Evolutionary conservation across 768 basidiomycete species (phyloP).

Genomic region (Tephrocybe sp.): DNA sequence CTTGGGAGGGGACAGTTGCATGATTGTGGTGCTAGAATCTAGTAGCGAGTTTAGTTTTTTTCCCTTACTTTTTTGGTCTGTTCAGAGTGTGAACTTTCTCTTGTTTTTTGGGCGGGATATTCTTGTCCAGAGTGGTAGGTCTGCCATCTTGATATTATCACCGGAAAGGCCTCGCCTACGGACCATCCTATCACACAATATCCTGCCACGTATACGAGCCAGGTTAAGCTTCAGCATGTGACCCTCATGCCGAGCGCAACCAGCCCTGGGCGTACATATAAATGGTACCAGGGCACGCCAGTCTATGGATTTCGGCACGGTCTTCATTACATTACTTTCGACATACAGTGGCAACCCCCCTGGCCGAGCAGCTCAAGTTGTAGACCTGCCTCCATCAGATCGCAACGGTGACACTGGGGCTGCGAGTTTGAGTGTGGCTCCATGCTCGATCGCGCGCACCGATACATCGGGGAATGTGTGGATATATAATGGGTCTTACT

Average conservation of each 20-base stretch:
- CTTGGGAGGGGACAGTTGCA: slow-evolving; percentile 62
- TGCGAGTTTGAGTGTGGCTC: too few relatives aligned
- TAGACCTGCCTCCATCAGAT: slow-evolving; percentile 41
- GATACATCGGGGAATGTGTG: slow-evolving; percentile 45
- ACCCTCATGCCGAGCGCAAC: slow-evolving; percentile 44
- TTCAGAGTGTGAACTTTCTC: background rate
- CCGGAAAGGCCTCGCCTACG: slow-evolving; percentile 52
- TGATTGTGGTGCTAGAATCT: slow-evolving; percentile 41
- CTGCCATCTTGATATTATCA: slow-evolving; percentile 53
- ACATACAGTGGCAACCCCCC: slow-evolving; percentile 41
- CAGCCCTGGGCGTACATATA: slow-evolving; percentile 58
- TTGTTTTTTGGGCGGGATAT: slow-evolving; percentile 52
- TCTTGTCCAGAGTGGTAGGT: slow-evolving; percentile 56
- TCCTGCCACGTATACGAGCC: slow-evolving; percentile 44
- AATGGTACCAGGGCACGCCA: slow-evolving; percentile 53
- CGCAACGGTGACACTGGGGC: slow-evolving; percentile 41
- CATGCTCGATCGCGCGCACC: slow-evolving; percentile 48
- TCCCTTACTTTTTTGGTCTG: background rate
- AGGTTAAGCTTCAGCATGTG: slow-evolving; percentile 61
- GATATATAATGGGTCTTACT: slow-evolving; percentile 46
- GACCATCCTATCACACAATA: slow-evolving; percentile 58
- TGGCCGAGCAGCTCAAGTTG: slow-evolving; percentile 52
- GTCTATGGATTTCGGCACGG: slow-evolving; percentile 57
- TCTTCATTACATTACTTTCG: slow-evolving; percentile 56
- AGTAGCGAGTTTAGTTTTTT: slow-evolving; percentile 35